These are phyloP conservation scores for Cladosporium sp. DNA, from an alignment of 2,329 filamentous ascomycete species.

Conservation along the genomic window DNA sequence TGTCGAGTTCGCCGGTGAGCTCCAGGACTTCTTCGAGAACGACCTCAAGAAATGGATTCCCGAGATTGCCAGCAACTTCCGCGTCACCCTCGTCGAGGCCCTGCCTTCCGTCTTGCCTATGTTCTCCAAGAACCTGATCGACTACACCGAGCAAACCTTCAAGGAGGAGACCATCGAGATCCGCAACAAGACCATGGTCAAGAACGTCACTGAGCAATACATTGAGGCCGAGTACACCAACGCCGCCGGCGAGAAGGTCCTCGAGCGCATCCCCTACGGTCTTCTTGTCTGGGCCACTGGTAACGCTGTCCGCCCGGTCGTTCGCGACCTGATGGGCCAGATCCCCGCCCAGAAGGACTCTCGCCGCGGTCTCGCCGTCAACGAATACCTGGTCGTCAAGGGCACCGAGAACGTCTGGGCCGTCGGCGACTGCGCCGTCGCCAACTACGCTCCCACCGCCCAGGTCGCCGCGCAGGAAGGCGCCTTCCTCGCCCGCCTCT, in stretches of 20 bases:
- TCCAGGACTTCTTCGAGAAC: slow-evolving; percentile 97
- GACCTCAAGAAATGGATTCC: slow-evolving; percentile 98
- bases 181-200: slow-evolving; percentile 98
- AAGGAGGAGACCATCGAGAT: slow-evolving; percentile 98
- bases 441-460: slow-evolving; percentile 94
- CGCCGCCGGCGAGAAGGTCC: slow-evolving; percentile 76
- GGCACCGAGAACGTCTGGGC: slow-evolving; percentile 97
- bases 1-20: slow-evolving; percentile 96
- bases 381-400: slow-evolving; percentile 98
- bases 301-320: slow-evolving; percentile 82
- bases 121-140: slow-evolving; percentile 98
- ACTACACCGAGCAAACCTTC: slow-evolving; percentile 98
- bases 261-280: slow-evolving; percentile 82
- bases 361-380: slow-evolving; percentile 87
- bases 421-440: slow-evolving; percentile 92
- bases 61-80: slow-evolving; percentile 90
- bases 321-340: slow-evolving; percentile 85
- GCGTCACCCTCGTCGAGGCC: slow-evolving; percentile 94
- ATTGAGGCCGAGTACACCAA: slow-evolving; percentile 83
- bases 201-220: slow-evolving; percentile 86
- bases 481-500: slow-evolving; percentile 85
- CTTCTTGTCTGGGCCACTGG: slow-evolving; percentile 97
- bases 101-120: slow-evolving; percentile 90
- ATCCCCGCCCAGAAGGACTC: slow-evolving; percentile 95
- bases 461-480: slow-evolving; percentile 96